Evolutionary conservation across 192 early-diverging fungal species (phyloP).

Genomic region (Neocallimastix lanati): DNA sequence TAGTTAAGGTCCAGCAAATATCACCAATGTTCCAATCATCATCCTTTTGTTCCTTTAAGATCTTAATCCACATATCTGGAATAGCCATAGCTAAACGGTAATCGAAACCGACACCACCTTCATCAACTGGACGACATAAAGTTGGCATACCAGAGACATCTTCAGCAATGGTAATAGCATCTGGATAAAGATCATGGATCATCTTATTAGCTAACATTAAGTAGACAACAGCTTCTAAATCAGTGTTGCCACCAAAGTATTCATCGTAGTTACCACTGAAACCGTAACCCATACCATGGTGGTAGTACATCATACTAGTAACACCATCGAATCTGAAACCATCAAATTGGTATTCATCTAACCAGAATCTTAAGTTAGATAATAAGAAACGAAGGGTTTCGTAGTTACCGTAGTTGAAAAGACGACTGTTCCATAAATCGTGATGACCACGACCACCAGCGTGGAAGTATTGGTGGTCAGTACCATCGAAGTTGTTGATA

Average conservation of each 20-base stretch:
- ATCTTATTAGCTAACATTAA: constrained; percentile 81
- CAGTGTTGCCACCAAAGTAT: constrained; percentile 74
- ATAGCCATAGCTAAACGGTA: constrained; percentile 91
- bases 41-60: not conserved
- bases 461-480: constrained; percentile 94
- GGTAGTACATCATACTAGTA: constrained; percentile 86
- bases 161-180: constrained; percentile 80
- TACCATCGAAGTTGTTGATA: constrained; percentile 87
- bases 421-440: constrained; percentile 71
- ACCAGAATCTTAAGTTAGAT: constrained; percentile 86
- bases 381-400: constrained; percentile 86
- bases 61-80: constrained; percentile 99
- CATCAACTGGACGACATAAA: constrained; percentile 60
- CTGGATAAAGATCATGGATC: constrained; percentile 59
- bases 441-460: constrained; percentile 65
- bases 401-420: constrained; percentile 89
- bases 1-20: constrained; percentile 71
- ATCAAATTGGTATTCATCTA: constrained; percentile 78
- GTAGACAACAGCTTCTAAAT: constrained; percentile 72
- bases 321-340: constrained; percentile 98
- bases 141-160: constrained; percentile 99
- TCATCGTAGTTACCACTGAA: constrained; percentile 87
- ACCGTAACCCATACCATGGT: constrained; percentile 85
- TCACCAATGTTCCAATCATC: constrained; percentile 39
- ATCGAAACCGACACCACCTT: constrained; percentile 93